Evolutionary conservation across 2,329 filamentous ascomycete species (phyloP).

Genomic region (Cryphonectria parasitica): DNA sequence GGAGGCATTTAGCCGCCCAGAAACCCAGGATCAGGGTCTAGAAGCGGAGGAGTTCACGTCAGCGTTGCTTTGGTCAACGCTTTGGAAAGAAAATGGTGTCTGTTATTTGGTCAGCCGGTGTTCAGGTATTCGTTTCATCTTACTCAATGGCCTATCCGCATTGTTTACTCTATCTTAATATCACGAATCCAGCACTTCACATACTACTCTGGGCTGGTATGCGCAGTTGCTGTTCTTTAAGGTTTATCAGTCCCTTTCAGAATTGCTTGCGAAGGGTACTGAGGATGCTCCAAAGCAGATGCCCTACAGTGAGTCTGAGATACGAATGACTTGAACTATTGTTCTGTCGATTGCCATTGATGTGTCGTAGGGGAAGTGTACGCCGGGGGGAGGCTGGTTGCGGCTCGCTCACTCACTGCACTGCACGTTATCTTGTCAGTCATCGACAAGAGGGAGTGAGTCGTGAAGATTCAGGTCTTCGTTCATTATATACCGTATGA

Average conservation of each 20-base stretch:
- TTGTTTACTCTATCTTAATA: neutral
- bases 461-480: neutral
- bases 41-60: neutral
- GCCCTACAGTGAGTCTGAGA: neutral
- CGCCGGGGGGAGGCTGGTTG: neutral
- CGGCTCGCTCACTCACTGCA: neutral
- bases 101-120: slow-evolving; percentile 17
- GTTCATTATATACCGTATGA: neutral
- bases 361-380: neutral
- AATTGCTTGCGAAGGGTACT: neutral
- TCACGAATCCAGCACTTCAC: slow-evolving; percentile 7
- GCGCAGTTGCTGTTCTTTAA: neutral
- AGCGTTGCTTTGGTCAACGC: slow-evolving; percentile 21
- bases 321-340: neutral
- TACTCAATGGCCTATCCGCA: neutral
- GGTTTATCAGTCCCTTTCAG: neutral
- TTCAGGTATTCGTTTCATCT: slow-evolving; percentile 16
- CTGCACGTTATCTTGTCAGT: neutral
- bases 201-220: neutral
- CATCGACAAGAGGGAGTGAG: neutral
- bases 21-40: neutral
- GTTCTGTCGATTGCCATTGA: neutral
- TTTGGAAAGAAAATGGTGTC: slow-evolving; percentile 19
- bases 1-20: neutral
- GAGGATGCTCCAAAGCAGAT: neutral